Base-by-base conservation (phyloP, 345 rosid species). In the Pelargonium nanum region DNA sequence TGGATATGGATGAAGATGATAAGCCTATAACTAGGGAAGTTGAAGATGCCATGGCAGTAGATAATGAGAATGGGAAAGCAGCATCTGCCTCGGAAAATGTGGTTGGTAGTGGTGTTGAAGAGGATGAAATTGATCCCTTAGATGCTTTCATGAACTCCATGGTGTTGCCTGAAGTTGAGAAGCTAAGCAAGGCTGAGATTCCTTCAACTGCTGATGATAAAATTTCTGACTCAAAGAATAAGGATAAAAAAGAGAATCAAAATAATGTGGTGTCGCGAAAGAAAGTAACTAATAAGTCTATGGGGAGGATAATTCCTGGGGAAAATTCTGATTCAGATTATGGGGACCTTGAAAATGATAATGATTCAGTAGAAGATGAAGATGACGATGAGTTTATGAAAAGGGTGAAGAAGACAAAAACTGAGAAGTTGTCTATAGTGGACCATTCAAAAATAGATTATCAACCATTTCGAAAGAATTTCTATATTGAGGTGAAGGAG, bases 391-490 rank as follows among this genome's bases (percentile, higher is more conserved):
- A 93, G 79, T 93, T 93, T 71, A 93, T 93, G 78, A 93, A 93
- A 81, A 82, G 99, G 76, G 99, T 93, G 64, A 93, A 93, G 85
- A 93, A 93, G 83, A 89, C 97, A 26, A 93, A 93, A 80, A 96
- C 73, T 59, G 99, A 93, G 70, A 92, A 89, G 68, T 70, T 92
- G 40, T 76, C 99, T 56, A 72, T 87, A 62, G 99, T 92, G 23
- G 99, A 92, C 62, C 99, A 92, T 72, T 77, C 97, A 40, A 92
- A 92, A 79, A 85, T 89, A 66, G 89, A 89, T 61, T 93, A 93
- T 67, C 59, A 68, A 62, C 82, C 86, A 21, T 89, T 93, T 64
- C 81, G 96, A 63, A 89, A 93, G 60, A 79, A 85, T 65, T 93
- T 93, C 74, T 89, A 84, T 62, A 89, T 85, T 56, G 97, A 87